These are phyloP conservation scores for Argentina anserina DNA, from an alignment of 306 rosid species.

Conservation along the genomic window DNA sequence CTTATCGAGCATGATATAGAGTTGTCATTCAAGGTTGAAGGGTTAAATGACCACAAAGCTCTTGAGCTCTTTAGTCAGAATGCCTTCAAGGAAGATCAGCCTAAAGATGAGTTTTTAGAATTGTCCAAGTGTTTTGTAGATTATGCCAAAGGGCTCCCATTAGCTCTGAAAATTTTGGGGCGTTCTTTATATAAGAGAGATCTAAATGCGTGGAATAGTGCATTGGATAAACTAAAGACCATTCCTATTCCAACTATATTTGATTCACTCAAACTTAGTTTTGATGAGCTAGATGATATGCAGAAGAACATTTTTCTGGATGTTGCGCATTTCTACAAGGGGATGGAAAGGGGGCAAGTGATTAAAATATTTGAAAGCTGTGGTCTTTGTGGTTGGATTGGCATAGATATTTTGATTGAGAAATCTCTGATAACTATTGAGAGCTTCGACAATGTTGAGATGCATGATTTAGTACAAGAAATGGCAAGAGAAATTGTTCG, in stretches of 20 bases:
- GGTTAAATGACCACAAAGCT: background rate
- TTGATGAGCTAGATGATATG: background rate
- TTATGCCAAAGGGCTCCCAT: background rate
- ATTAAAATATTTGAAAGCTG: background rate
- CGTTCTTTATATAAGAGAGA: background rate
- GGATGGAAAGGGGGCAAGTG: background rate
- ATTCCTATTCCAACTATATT: background rate
- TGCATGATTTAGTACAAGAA: constrained; percentile 40
- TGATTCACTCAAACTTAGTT: background rate
- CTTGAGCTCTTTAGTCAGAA: background rate
- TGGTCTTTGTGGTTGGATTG: background rate
- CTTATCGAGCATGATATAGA: background rate
- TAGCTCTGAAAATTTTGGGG: background rate
- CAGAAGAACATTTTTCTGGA: background rate
- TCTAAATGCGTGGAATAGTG: background rate
- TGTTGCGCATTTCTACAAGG: background rate
- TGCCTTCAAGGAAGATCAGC: background rate
- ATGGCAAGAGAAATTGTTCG: constrained; percentile 33
- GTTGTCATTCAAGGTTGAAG: background rate
- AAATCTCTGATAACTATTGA: constrained; percentile 32
- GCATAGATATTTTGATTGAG: constrained; percentile 31
- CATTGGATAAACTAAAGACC: background rate
- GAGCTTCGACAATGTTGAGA: background rate
- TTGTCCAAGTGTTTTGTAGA: background rate
- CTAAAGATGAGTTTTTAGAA: background rate